Base-by-base conservation (phyloP, 176 grass and related monocot genomes). In the Dendrocalamus sinicus region DNA sequence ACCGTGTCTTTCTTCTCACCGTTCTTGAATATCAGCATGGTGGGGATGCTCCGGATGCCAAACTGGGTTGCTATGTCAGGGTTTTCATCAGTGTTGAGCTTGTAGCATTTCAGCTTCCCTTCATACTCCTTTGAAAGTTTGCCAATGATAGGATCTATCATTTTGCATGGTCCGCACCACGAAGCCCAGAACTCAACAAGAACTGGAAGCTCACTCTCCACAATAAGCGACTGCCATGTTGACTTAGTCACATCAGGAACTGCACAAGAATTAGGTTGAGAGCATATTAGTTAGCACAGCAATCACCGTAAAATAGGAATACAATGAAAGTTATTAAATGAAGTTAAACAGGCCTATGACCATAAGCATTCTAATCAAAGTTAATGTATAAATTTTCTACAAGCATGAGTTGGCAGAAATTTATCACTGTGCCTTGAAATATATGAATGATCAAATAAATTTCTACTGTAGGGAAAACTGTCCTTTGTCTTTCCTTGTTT, bases 81-180 rank as follows among this genome's bases (percentile, higher is more conserved):
- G 73, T 88, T 92, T 8, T 92, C 86, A 4, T 97, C 94, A 1
- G 90, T 97, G 85, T 97, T 97, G 57, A 94, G 77, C 86, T 92
- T 90, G 88, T 86, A 94, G 84, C 82, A 94, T 19, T 89, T 88
- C 78, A 94, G 70, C 86, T 83, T 94, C 23, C 94, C 92, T 48
- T 83, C 87, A 22, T 97, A 97, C 24, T 89, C 88, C 59, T 92
- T 92, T 0, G 94, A 93, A 22, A 97, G 86, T 57, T 94, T 91
- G 66, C 79, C 80, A 10, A 97, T 61, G 15, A 97, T 71, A 17
- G 92, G 92, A 20, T 91, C 90, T 20, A 97, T 92, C 90, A 92
- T 92, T 63, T 89, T 68, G 86, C 94, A 97, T 0, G 94, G 94
- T 28, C 94, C 94, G 20, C 94, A 97, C 94, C 94, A 97, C 1